A percentile compares a stretch with the other conserved stretches of the same genome.
Conservation (phyloP, 192 early-diverging fungal genomes). For the Kappamyces sp. region DNA sequence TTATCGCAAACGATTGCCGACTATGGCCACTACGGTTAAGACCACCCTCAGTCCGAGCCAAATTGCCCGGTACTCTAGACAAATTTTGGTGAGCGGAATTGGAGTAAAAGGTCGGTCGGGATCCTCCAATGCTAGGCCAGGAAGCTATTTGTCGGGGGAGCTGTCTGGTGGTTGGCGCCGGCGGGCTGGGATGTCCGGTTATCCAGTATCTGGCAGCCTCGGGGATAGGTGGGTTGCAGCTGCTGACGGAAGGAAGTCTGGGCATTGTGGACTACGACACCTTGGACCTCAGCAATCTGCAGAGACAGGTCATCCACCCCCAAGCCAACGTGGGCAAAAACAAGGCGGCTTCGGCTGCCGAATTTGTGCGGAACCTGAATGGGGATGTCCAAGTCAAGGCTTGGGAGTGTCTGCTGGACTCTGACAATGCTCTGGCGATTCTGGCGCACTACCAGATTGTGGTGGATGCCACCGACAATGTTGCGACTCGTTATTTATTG, state of each 20-base stretch:
- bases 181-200: constrained; percentile 86
- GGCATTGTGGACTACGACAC: constrained; percentile 91
- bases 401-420: constrained; percentile 70
- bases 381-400: constrained; percentile 55
- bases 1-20: no score
- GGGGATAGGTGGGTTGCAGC: constrained; percentile 58
- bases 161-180: constrained; percentile 79
- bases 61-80: constrained; percentile 15
- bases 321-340: constrained; percentile 57
- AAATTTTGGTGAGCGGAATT: constrained; percentile 6
- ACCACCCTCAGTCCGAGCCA: neutral
- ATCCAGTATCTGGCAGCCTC: constrained; percentile 82
- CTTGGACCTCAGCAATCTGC: constrained; percentile 86
- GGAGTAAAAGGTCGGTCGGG: constrained; percentile 62
- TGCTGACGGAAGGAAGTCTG: constrained; percentile 38
- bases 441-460: constrained; percentile 67
- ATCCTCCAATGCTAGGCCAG: constrained; percentile 63
- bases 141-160: neutral
- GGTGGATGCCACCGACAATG: constrained; percentile 91
- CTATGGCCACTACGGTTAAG: no score
- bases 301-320: constrained; percentile 90
- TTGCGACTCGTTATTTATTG: constrained; percentile 87
- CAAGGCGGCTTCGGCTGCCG: constrained; percentile 75
- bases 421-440: constrained; percentile 71
- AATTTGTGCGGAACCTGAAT: constrained; percentile 49